phyloP scores from a whole-genome alignment of 169 alveolate species.

The Babesia sp. region DNA sequence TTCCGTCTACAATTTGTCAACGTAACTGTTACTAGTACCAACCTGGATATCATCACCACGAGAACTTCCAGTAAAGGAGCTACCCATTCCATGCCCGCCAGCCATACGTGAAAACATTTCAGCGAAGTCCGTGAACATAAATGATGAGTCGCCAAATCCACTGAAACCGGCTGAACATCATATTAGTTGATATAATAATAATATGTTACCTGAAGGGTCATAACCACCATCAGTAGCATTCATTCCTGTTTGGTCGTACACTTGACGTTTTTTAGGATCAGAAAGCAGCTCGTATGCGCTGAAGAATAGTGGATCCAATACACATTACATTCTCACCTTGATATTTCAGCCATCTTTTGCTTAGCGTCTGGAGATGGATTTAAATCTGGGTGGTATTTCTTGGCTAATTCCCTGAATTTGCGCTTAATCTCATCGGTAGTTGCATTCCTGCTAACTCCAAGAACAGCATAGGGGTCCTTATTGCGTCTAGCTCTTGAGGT shows the following conservation, averaged over 20 bases:
- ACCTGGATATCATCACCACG: slow-evolving; percentile 81
- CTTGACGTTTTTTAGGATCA: slow-evolving; percentile 87
- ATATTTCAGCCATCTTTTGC: slow-evolving; percentile 90
- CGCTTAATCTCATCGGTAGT: slow-evolving; percentile 86
- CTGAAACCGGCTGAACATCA: slow-evolving; percentile 64
- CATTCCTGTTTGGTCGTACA: slow-evolving; percentile 89
- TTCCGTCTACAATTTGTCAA: slow-evolving; percentile 54
- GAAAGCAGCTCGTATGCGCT: slow-evolving; percentile 93
- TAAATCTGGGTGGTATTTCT: slow-evolving; percentile 92
- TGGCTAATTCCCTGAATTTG: slow-evolving; percentile 88
- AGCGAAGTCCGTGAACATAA: slow-evolving; percentile 84
- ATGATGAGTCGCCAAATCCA: slow-evolving; percentile 81
- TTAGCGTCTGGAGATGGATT: slow-evolving; percentile 92
- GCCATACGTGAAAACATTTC: slow-evolving; percentile 83
- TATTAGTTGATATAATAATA: not conserved
- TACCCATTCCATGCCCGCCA: slow-evolving; percentile 64
- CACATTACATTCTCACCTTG: slow-evolving; percentile 74
- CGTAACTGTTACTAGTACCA: not conserved
- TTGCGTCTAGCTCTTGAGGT: slow-evolving; percentile 37
- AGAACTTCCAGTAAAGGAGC: slow-evolving; percentile 60
- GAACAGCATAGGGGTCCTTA: slow-evolving; percentile 82
- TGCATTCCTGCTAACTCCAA: slow-evolving; percentile 88
- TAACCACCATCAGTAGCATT: slow-evolving; percentile 78
- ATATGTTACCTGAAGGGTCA: slow-evolving; percentile 44
- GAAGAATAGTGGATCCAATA: not conserved